phyloP scores from a whole-genome alignment of 2,329 filamentous ascomycete genomes.

The Phialophora tarda region DNA sequence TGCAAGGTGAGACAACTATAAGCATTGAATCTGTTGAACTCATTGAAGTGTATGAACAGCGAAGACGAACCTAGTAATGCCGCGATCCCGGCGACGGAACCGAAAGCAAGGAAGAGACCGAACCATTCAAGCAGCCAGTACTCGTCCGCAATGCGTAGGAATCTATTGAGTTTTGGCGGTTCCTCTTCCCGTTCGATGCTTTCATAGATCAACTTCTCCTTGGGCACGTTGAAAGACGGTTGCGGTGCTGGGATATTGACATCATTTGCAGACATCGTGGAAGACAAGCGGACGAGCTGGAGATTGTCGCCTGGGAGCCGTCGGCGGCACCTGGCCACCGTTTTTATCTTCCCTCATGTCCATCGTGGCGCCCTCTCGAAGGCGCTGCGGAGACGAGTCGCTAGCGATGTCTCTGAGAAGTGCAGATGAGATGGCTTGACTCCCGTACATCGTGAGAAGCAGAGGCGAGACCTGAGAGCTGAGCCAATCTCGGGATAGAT shows the following conservation, averaged over 20 bases:
- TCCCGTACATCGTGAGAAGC: not conserved
- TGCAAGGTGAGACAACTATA: not conserved
- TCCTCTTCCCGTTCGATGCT: not conserved
- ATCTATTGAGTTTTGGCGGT: not conserved
- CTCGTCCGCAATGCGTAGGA: not conserved
- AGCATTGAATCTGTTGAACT: not conserved
- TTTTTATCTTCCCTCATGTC: not conserved
- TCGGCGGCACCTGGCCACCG: not conserved
- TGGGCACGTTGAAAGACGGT: too few relatives aligned
- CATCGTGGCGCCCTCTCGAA: not conserved
- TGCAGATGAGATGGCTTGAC: slow-evolving; percentile 1
- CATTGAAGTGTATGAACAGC: not conserved
- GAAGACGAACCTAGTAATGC: not conserved
- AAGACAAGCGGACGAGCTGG: not conserved
- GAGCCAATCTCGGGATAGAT: not conserved
- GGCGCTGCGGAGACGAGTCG: not conserved
- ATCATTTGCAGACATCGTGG: not conserved
- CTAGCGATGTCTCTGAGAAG: not conserved
- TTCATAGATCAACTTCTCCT: not conserved
- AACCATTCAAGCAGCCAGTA: not conserved
- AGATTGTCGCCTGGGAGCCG: not conserved
- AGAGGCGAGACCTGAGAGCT: not conserved
- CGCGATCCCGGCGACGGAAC: not conserved
- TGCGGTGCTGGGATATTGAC: not conserved
- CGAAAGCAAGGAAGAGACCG: not conserved